Percentiles rank a stretch among this genome's conserved stretches.
These are phyloP conservation scores for Coemansia sp. DNA, from an alignment of 192 early-diverging fungal species.

Conservation along the genomic window DNA sequence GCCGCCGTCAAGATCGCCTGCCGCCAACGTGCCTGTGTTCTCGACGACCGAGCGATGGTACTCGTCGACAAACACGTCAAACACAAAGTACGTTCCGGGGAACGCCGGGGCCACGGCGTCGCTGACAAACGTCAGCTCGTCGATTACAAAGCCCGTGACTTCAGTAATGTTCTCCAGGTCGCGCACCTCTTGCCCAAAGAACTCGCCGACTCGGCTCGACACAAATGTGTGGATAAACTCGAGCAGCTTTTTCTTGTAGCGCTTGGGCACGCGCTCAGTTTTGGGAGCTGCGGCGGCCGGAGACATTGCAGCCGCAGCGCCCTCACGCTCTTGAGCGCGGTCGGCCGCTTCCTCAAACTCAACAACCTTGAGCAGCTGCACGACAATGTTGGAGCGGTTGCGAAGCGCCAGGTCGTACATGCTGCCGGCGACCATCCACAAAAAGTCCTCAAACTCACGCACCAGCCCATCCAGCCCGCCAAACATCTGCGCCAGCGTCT, in stretches of 20 bases:
- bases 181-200: slow-evolving; percentile 60
- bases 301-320: slow-evolving; percentile 14
- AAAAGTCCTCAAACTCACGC: slow-evolving; percentile 79
- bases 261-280: slow-evolving; percentile 31
- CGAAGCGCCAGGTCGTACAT: slow-evolving; percentile 77
- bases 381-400: slow-evolving; percentile 70
- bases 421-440: slow-evolving; percentile 82
- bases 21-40: slow-evolving; percentile 71
- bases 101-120: slow-evolving; percentile 87
- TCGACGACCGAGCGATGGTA: slow-evolving; percentile 93
- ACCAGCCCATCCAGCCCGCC: slow-evolving; percentile 75
- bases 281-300: neutral
- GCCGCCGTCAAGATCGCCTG: slow-evolving; percentile 78
- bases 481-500: slow-evolving; percentile 87
- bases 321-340: slow-evolving; percentile 37
- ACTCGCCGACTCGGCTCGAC: slow-evolving; percentile 36
- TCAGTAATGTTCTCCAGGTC: slow-evolving; percentile 45
- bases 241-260: slow-evolving; percentile 51
- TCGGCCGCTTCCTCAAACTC: slow-evolving; percentile 92
- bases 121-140: slow-evolving; percentile 84
- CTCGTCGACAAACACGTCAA: slow-evolving; percentile 91
- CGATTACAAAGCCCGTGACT: slow-evolving; percentile 77
- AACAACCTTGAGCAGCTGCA: slow-evolving; percentile 90
- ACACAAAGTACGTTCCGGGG: slow-evolving; percentile 91
- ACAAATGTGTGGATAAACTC: slow-evolving; percentile 45